Conservation (phyloP, 352 stramenopile species). For the Phytophthora macrochlamydospora region DNA sequence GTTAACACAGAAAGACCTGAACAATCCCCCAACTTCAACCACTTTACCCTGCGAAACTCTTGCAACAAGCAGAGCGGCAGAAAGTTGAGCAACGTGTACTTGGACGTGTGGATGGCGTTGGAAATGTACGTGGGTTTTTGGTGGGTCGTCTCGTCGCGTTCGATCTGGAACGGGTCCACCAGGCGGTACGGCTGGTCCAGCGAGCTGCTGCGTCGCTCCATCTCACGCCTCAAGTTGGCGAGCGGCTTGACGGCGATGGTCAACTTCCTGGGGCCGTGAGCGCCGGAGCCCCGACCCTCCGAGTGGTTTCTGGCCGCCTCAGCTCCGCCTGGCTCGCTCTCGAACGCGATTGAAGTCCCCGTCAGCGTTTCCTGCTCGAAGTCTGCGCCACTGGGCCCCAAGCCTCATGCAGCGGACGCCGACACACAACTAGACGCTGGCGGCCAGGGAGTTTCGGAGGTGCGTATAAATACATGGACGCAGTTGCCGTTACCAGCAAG, state of each 20-base stretch:
- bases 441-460: no score
- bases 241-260: constrained; percentile 32
- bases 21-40: not conserved
- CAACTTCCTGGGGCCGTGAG: constrained; percentile 34
- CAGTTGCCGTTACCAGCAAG: no score
- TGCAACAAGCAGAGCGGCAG: constrained; percentile 70
- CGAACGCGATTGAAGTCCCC: constrained; percentile 14
- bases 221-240: constrained; percentile 11
- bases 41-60: constrained; percentile 82
- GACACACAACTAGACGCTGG: no score
- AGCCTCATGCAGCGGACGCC: constrained; percentile 19
- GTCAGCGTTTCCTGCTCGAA: constrained; percentile 19
- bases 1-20: not conserved
- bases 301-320: constrained; percentile 5
- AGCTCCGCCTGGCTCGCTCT: constrained; percentile 15
- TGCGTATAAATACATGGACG: no score
- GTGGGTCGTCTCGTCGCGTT: constrained; percentile 58
- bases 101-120: constrained; percentile 90
- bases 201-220: constrained; percentile 30
- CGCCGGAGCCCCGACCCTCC: constrained; percentile 17
- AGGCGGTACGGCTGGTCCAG: constrained; percentile 46
- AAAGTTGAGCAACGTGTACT: constrained; percentile 90
- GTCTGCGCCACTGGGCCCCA: not conserved
- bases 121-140: constrained; percentile 58
- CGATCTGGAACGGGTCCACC: constrained; percentile 67